These are phyloP conservation scores for Calophaca sinica DNA, from an alignment of 306 rosid genomes.

Conservation along the genomic window DNA sequence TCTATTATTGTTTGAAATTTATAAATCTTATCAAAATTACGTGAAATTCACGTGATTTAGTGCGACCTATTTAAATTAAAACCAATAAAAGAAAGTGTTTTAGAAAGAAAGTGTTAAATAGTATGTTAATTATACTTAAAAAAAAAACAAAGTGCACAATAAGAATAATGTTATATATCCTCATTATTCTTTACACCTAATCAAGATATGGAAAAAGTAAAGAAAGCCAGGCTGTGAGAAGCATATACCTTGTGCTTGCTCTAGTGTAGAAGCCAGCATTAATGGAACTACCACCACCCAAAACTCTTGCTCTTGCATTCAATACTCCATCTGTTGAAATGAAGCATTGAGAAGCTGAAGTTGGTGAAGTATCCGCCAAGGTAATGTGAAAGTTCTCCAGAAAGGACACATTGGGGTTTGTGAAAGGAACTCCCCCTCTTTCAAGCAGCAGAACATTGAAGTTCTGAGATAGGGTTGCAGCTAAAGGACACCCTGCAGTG, in stretches of 20 bases:
- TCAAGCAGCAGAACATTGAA: conserved; percentile 80
- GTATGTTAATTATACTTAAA: too few relatives aligned
- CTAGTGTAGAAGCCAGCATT: conserved; percentile 98
- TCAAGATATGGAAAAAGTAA: too few relatives aligned
- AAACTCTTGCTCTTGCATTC: conserved; percentile 79
- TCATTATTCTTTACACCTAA: too few relatives aligned
- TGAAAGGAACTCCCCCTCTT: conserved; percentile 88
- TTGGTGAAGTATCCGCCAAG: conserved; percentile 74
- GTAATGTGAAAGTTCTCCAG: conserved; percentile 76
- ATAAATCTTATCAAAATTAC: too few relatives aligned
- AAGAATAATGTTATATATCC: too few relatives aligned
- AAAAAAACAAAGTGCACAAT: too few relatives aligned
- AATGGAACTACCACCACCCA: conserved; percentile 85
- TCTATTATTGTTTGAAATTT: too few relatives aligned
- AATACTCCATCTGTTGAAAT: conserved; percentile 83
- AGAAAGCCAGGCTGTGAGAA: too few relatives aligned
- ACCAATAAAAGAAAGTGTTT: too few relatives aligned
- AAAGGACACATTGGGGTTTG: conserved; percentile 76
- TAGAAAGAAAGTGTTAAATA: too few relatives aligned
- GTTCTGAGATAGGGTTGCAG: conserved; percentile 82
- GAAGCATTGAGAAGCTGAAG: conserved; percentile 84
- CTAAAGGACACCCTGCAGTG: conserved; percentile 94
- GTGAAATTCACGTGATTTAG: too few relatives aligned
- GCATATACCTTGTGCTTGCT: conserved; percentile 68
- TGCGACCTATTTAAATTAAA: too few relatives aligned